phyloP scores from a whole-genome alignment of 805 yeast genomes.

The Middelhovenomyces tepae region DNA sequence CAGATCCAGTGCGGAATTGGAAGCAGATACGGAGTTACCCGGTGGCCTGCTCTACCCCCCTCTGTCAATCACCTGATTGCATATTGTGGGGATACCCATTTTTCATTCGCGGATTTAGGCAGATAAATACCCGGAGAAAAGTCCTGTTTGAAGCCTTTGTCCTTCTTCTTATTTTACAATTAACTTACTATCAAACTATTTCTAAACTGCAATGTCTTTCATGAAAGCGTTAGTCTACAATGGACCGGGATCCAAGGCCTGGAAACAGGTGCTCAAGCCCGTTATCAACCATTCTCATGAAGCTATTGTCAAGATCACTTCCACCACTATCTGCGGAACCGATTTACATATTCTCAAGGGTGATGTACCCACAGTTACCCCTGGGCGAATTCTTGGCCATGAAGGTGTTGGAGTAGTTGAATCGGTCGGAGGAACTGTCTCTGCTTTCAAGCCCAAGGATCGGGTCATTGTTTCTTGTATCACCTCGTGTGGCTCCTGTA shows the following conservation, averaged over 20 bases:
- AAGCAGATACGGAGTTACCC: no score
- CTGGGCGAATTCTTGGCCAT: conserved; percentile 85
- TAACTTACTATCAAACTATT: no score
- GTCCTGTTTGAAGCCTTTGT: no score
- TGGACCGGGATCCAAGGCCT: conserved; percentile 35
- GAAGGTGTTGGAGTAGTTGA: conserved; percentile 97
- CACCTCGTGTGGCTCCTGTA: conserved; percentile 52
- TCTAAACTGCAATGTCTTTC: no score
- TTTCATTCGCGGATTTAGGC: no score
- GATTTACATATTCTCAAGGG: conserved; percentile 66
- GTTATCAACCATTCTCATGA: conserved; percentile 49
- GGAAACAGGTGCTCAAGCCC: conserved; percentile 55
- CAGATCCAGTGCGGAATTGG: no score
- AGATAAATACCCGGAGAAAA: no score
- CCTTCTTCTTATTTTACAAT: no score
- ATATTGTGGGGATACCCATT: no score
- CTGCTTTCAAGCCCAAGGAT: conserved; percentile 77
- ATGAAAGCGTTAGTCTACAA: conserved; percentile 43
- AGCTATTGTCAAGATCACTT: conserved; percentile 64
- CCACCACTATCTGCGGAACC: conserved; percentile 83
- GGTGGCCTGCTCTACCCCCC: no score
- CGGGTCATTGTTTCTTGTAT: conserved; percentile 73
- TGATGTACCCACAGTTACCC: conserved; percentile 70
- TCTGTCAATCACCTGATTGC: no score
- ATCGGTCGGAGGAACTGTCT: conserved; percentile 85